phyloP scores from a whole-genome alignment of 148 eudicot species.

The Camellia lanceoleosa region DNA sequence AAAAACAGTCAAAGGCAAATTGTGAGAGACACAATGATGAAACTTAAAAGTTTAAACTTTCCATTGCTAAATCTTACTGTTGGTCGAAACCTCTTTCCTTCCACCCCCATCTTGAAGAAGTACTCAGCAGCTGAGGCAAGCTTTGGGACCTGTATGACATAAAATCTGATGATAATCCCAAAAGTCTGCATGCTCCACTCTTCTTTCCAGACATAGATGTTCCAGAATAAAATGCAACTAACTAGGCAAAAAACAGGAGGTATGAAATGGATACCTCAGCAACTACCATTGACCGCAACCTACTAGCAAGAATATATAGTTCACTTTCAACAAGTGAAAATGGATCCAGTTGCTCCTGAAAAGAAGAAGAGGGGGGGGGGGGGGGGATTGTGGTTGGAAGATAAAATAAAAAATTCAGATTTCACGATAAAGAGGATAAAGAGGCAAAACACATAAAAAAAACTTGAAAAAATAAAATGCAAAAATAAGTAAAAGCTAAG shows the following conservation, averaged over 20 bases:
- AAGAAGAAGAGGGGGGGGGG: too few species aligned
- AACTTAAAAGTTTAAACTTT: too few species aligned
- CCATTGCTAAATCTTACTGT: constrained; percentile 47
- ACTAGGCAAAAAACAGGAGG: not conserved
- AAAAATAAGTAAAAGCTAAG: too few species aligned
- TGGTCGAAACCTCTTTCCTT: constrained; percentile 94
- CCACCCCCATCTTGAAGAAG: constrained; percentile 89
- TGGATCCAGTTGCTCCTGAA: constrained; percentile 79
- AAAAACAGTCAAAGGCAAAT: too few species aligned
- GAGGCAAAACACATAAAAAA: too few species aligned
- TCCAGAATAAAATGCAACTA: not conserved
- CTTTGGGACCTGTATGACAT: constrained; percentile 70
- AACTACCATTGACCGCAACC: constrained; percentile 84
- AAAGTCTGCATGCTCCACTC: not conserved
- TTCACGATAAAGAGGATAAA: too few species aligned
- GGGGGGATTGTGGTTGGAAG: too few species aligned
- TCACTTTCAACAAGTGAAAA: constrained; percentile 91
- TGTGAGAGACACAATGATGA: too few species aligned
- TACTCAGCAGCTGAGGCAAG: constrained; percentile 94
- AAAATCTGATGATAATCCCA: constrained; percentile 14
- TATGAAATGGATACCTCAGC: constrained; percentile 53
- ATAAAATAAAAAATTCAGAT: too few species aligned
- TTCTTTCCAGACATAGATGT: not conserved
- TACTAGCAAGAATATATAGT: constrained; percentile 55
- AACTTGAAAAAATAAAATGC: too few species aligned